phyloP scores from a whole-genome alignment of 345 rosid species.

The Populus ilicifolia region DNA sequence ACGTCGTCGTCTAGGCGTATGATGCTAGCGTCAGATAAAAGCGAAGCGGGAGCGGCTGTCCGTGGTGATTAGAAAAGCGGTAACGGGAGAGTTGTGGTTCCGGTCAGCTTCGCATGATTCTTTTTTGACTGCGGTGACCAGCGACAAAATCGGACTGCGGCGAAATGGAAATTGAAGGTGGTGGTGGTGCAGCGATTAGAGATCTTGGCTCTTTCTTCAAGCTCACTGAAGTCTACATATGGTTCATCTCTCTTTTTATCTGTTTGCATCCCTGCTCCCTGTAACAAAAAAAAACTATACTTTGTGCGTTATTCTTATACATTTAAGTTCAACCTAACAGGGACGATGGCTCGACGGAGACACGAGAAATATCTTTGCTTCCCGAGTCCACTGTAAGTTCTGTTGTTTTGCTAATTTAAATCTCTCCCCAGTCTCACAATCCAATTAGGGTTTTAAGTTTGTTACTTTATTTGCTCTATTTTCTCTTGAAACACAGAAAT shows the following conservation, averaged over 20 bases:
- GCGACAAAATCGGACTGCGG: background rate
- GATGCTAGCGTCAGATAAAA: too few species aligned
- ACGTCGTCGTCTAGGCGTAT: background rate
- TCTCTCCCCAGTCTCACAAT: background rate
- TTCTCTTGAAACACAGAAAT: constrained; percentile 31
- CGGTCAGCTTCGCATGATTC: background rate
- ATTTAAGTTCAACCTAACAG: constrained; percentile 29
- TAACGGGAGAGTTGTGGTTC: background rate
- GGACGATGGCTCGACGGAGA: constrained; percentile 51
- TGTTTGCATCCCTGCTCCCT: background rate
- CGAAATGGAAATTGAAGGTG: constrained; percentile 28
- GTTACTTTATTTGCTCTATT: background rate
- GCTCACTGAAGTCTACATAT: constrained; percentile 63
- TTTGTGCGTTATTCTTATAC: background rate
- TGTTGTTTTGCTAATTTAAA: background rate
- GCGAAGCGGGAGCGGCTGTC: background rate
- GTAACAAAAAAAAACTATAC: background rate
- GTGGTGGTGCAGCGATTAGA: constrained; percentile 32
- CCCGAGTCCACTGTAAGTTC: constrained; percentile 35
- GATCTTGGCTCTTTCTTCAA: constrained; percentile 72
- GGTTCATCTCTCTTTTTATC: constrained; percentile 34
- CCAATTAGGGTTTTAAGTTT: background rate
- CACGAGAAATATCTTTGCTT: constrained; percentile 22
- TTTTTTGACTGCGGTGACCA: background rate
- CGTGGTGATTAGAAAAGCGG: background rate